phyloP scores from a whole-genome alignment of 768 basidiomycete genomes.

The Leccinum uliginosum region DNA sequence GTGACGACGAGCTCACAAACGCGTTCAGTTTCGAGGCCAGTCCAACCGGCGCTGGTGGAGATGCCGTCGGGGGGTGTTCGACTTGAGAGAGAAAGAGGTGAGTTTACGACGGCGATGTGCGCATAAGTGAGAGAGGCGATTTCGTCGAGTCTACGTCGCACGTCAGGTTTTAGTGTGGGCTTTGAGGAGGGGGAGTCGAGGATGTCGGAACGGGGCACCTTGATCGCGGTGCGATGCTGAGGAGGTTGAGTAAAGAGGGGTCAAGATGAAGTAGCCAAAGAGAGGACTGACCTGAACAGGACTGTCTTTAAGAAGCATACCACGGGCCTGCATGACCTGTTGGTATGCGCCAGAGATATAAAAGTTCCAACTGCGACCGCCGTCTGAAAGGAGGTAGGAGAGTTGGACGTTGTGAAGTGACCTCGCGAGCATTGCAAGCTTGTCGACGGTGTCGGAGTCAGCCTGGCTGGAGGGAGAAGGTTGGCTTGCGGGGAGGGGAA shows the following conservation, averaged over 20 bases:
- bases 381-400: slow-evolving; percentile 70
- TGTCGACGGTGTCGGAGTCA: slow-evolving; percentile 73
- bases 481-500: slow-evolving; percentile 37
- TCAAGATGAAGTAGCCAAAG: background rate
- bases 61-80: slow-evolving; percentile 76
- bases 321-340: slow-evolving; percentile 87
- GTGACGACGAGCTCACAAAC: slow-evolving; percentile 92
- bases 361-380: slow-evolving; percentile 75
- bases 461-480: slow-evolving; percentile 34
- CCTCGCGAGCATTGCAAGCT: slow-evolving; percentile 76
- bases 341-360: slow-evolving; percentile 88
- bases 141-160: slow-evolving; percentile 84
- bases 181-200: slow-evolving; percentile 79
- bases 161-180: slow-evolving; percentile 76
- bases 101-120: slow-evolving; percentile 91
- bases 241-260: slow-evolving; percentile 15
- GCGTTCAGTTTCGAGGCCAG: slow-evolving; percentile 89
- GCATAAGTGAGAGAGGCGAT: slow-evolving; percentile 91
- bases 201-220: slow-evolving; percentile 89
- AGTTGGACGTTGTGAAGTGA: slow-evolving; percentile 80
- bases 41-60: slow-evolving; percentile 74
- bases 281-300: slow-evolving; percentile 65
- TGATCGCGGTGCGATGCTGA: slow-evolving; percentile 82
- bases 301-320: slow-evolving; percentile 84
- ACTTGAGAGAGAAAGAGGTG: slow-evolving; percentile 67